These are phyloP conservation scores for Aspergillus ochraceus DNA, from an alignment of 2,329 filamentous ascomycete species.

Conservation along the genomic window DNA sequence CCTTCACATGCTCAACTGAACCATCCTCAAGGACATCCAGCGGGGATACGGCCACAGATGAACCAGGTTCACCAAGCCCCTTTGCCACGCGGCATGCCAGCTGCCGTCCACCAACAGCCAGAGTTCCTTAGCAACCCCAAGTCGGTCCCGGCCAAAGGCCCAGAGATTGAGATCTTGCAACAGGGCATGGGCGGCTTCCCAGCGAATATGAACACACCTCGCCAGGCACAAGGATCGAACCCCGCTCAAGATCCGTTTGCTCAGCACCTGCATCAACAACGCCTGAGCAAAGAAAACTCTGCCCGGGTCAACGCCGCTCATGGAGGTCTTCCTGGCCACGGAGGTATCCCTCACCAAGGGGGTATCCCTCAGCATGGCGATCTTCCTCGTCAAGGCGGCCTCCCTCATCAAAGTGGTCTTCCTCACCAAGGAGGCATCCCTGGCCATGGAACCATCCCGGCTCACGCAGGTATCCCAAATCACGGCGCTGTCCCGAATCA, in stretches of 20 bases:
- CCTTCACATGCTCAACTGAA: slow-evolving; percentile 12
- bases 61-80: slow-evolving; percentile 5
- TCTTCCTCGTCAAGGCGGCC: background rate
- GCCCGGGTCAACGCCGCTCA: background rate
- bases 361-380: background rate
- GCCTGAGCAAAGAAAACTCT: background rate
- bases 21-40: slow-evolving; percentile 5
- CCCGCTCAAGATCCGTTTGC: background rate
- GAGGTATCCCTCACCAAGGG: background rate
- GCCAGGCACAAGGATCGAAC: slow-evolving; percentile 1
- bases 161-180: slow-evolving; percentile 3
- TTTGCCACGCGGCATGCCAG: slow-evolving; percentile 5
- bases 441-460: background rate
- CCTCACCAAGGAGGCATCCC: background rate
- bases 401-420: too few species aligned
- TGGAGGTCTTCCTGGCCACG: background rate
- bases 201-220: background rate
- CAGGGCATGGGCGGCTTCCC: slow-evolving; percentile 1
- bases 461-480: background rate
- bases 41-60: slow-evolving; percentile 1
- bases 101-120: background rate
- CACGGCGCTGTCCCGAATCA: background rate
- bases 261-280: background rate
- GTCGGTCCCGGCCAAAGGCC: slow-evolving; percentile 1
- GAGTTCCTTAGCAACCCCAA: background rate